These are phyloP conservation scores for Salvia splendens DNA, from an alignment of 257 asterid species.

Conservation along the genomic window DNA sequence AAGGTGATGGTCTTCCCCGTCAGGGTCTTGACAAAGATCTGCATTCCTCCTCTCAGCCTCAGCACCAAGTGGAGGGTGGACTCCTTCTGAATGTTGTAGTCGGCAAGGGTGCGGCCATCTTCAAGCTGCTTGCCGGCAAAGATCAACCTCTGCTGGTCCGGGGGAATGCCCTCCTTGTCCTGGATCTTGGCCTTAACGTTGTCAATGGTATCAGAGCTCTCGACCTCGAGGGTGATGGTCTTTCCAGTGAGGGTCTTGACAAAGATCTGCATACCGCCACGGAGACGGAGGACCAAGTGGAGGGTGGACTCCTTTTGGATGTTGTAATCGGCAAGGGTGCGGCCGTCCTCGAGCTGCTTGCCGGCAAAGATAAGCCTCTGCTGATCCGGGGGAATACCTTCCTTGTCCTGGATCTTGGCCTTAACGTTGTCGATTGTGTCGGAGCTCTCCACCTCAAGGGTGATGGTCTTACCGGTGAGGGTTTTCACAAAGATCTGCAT, in stretches of 20 bases:
- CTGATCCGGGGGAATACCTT: constrained; percentile 81
- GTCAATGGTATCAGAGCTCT: constrained; percentile 72
- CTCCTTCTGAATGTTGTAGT: constrained; percentile 74
- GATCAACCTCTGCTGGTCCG: constrained; percentile 81
- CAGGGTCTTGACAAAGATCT: constrained; percentile 61
- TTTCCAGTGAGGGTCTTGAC: constrained; percentile 69
- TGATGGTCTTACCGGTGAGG: constrained; percentile 52
- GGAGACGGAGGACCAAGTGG: constrained; percentile 60
- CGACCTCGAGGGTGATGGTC: constrained; percentile 72
- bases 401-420: constrained; percentile 70
- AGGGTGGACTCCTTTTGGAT: constrained; percentile 71
- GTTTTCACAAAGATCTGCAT: constrained; percentile 72
- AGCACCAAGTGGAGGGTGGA: constrained; percentile 67
- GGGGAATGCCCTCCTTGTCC: constrained; percentile 79
- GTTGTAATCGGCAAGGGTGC: constrained; percentile 68
- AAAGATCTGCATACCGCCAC: constrained; percentile 80
- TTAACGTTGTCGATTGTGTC: constrained; percentile 62
- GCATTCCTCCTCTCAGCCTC: constrained; percentile 69
- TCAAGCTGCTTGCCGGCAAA: constrained; percentile 74
- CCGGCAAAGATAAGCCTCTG: constrained; percentile 74
- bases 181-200: constrained; percentile 73
- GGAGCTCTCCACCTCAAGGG: constrained; percentile 51
- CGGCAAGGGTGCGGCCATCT: constrained; percentile 67
- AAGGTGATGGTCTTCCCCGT: constrained; percentile 74
- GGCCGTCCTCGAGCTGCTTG: constrained; percentile 69